A percentile compares a stretch with the other conserved stretches of the same genome.
Evolutionary conservation across 2,329 filamentous ascomycete genomes (phyloP).

Genomic region (Purpureocillium lavendulum): DNA sequence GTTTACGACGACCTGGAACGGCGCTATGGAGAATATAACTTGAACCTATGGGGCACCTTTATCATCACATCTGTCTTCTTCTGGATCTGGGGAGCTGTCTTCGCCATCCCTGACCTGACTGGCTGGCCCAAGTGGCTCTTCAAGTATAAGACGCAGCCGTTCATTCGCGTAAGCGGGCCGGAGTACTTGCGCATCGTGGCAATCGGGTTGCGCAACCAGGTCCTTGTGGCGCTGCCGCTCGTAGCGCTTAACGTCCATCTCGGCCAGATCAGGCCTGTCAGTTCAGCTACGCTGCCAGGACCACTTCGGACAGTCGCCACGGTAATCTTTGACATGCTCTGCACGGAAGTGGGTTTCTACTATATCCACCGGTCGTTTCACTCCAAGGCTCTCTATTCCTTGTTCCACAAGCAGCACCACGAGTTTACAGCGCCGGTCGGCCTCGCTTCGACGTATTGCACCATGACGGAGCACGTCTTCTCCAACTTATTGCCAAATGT

Average conservation of each 20-base stretch:
- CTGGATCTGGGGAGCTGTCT: constrained; percentile 29
- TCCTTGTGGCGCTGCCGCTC: constrained; percentile 16
- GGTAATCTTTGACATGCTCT: constrained; percentile 8
- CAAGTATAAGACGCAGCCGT: constrained; percentile 41
- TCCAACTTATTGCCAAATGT: constrained; percentile 39
- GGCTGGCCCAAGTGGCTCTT: constrained; percentile 32
- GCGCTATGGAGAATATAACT: constrained; percentile 13
- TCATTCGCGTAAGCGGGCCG: constrained; percentile 14
- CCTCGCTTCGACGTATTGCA: constrained; percentile 41
- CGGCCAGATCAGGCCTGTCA: background rate
- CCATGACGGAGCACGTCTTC: constrained; percentile 40
- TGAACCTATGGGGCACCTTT: constrained; percentile 28
- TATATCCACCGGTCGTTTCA: constrained; percentile 42
- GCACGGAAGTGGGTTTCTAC: constrained; percentile 37
- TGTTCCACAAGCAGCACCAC: constrained; percentile 44
- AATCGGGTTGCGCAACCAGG: constrained; percentile 35
- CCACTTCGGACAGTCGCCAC: constrained; percentile 4
- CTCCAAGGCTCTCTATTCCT: constrained; percentile 30
- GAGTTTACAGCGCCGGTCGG: constrained; percentile 41
- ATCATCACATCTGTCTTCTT: constrained; percentile 29
- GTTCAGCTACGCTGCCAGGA: constrained; percentile 3
- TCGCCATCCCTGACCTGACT: constrained; percentile 26
- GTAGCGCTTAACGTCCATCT: background rate
- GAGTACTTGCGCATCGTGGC: constrained; percentile 8
- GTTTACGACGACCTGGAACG: constrained; percentile 7